phyloP scores from a whole-genome alignment of 2,329 filamentous ascomycete species.

The Colletotrichum sp. region DNA sequence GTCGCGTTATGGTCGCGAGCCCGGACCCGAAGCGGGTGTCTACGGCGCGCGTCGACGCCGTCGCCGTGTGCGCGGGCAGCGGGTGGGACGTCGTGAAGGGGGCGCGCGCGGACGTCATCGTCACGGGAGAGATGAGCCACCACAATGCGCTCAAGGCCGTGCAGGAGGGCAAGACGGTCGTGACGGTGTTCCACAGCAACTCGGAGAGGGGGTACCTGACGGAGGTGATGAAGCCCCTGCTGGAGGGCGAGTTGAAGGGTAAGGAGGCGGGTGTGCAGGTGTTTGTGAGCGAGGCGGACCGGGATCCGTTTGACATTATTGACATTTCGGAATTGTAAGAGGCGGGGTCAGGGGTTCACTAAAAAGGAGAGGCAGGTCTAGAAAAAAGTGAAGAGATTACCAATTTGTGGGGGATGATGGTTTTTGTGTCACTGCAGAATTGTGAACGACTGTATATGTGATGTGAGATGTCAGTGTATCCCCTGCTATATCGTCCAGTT shows the following conservation, averaged over 20 bases:
- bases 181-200: slow-evolving; percentile 91
- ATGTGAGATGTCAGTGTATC: neutral
- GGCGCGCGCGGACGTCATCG: slow-evolving; percentile 76
- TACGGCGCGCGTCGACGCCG: slow-evolving; percentile 59
- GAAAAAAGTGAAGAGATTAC: neutral
- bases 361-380: neutral
- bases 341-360: neutral
- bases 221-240: slow-evolving; percentile 69
- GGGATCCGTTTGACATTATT: slow-evolving; percentile 87
- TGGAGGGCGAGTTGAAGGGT: slow-evolving; percentile 63
- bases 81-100: slow-evolving; percentile 78
- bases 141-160: slow-evolving; percentile 89
- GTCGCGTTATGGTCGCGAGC: slow-evolving; percentile 52
- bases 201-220: slow-evolving; percentile 85
- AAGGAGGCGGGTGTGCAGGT: slow-evolving; percentile 63
- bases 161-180: slow-evolving; percentile 81
- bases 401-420: too few relatives aligned
- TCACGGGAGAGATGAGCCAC: slow-evolving; percentile 93
- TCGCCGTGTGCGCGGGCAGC: slow-evolving; percentile 90
- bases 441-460: too few relatives aligned
- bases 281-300: slow-evolving; percentile 77
- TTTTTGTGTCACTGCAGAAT: too few relatives aligned
- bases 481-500: neutral
- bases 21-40: slow-evolving; percentile 1
- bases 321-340: slow-evolving; percentile 45